Evolutionary conservation across 495 filamentous ascomycete genomes (phyloP), one percentile per base, ranked within the genome.

Genomic region (Glonium stellatum): DNA sequence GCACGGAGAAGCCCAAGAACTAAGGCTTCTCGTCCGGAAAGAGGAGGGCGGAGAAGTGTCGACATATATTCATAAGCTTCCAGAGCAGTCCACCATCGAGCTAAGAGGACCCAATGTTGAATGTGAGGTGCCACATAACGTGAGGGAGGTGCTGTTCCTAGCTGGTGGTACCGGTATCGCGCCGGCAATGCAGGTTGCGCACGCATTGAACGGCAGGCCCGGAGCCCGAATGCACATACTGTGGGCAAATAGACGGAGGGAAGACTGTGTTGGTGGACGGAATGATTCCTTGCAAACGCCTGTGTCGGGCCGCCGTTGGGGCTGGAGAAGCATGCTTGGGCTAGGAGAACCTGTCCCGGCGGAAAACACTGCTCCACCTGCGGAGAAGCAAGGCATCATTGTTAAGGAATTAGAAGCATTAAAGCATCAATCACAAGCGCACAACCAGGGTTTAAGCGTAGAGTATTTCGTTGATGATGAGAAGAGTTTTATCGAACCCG

Each of bases 161-260:
- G 93, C 92, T 13, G 93, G 92, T 0, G 93, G 93, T 0, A 98
- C 93, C 5, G 93, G 92, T 0, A 93, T 98, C 70, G 90, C 89
- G 22, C 89, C 92, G 0, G 93, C 92, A 35, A 69, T 97, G 63
- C 92, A 97, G 72, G 80, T 85, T 23, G 88, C 82, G 37, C 73
- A 83, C 58, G 80, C 79, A 9, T 65, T 93, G 4, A 70, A 85
- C 54, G 64, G 60, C 36, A 69, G 73, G 67, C 66, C 36, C 58
- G 57, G 42, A 13, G 58, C 51, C 1, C 75, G 66, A 59, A 79
- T 85, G 56, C 78, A 79, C 59, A 84, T 91, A 31, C 66, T 89
- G 0, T 91, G 87, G 87, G 87, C 86, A 42, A 85, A 79, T 70
- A 71, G 83, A 52, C 67, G 70, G 54, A 73, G 77, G 39, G 77